These are phyloP conservation scores for Sclerotinia subarctica DNA, from an alignment of 2,329 filamentous ascomycete species.

Conservation along the genomic window DNA sequence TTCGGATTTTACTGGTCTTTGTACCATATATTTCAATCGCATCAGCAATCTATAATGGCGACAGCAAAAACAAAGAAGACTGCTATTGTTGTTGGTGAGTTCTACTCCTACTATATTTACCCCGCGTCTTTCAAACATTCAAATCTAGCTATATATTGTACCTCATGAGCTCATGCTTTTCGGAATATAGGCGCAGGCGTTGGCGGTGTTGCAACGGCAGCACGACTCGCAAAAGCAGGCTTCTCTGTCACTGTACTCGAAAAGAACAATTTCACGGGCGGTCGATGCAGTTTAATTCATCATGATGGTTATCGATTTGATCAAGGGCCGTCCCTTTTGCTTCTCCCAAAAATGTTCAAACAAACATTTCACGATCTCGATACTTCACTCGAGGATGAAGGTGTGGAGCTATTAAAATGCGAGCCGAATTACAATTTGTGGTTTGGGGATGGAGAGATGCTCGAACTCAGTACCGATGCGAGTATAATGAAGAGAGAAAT, in stretches of 20 bases:
- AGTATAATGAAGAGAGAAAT: conserved; percentile 68
- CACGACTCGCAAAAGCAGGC: conserved; percentile 67
- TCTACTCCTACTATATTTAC: not conserved
- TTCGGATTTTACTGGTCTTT: conserved; percentile 21
- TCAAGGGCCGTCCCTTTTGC: conserved; percentile 70
- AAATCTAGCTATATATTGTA: not conserved
- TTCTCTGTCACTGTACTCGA: conserved; percentile 73
- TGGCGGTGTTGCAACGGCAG: conserved; percentile 68
- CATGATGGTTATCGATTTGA: conserved; percentile 66
- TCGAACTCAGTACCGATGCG: conserved; percentile 65
- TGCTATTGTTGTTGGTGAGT: conserved; percentile 52
- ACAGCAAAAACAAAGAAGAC: conserved; percentile 41
- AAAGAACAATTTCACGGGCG: conserved; percentile 71
- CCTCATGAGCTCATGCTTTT: conserved; percentile 23
- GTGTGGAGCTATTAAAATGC: conserved; percentile 67
- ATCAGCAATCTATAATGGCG: conserved; percentile 25
- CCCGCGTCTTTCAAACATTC: not conserved
- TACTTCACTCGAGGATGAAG: conserved; percentile 62
- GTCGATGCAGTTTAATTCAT: conserved; percentile 64
- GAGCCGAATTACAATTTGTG: conserved; percentile 74
- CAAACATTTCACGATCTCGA: conserved; percentile 67
- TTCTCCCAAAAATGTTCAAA: conserved; percentile 68
- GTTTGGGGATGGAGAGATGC: conserved; percentile 64
- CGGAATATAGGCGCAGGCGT: conserved; percentile 58
- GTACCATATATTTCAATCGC: conserved; percentile 21